Conservation (phyloP, 805 yeast genomes). For the Saccharomycopsis sp. region DNA sequence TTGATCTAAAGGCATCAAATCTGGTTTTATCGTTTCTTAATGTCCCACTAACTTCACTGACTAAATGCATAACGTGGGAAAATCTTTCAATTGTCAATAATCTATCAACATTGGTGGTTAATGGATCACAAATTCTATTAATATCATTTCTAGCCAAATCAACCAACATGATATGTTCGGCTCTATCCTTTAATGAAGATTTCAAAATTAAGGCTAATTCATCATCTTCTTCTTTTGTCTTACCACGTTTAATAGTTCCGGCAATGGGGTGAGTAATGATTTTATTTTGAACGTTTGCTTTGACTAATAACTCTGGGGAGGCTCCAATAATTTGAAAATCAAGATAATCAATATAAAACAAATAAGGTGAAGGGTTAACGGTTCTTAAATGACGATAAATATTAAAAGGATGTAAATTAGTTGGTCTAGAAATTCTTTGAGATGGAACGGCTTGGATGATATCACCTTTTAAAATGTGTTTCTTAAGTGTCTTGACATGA, state of each 20-base stretch:
- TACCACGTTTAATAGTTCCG: constrained; percentile 89
- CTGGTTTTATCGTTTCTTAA: constrained; percentile 75
- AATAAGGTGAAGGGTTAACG: constrained; percentile 95
- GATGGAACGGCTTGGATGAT: constrained; percentile 98
- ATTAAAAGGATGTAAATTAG: constrained; percentile 92
- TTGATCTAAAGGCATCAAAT: constrained; percentile 94
- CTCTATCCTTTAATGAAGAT: constrained; percentile 79
- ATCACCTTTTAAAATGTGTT: constrained; percentile 83
- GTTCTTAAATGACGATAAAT: constrained; percentile 89
- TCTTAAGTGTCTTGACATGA: constrained; percentile 65
- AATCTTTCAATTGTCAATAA: constrained; percentile 85
- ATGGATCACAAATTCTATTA: constrained; percentile 88
- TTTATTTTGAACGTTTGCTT: constrained; percentile 59
- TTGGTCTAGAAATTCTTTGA: constrained; percentile 91
- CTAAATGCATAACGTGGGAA: constrained; percentile 94
- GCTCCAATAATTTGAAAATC: constrained; percentile 97
- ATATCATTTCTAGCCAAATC: constrained; percentile 96
- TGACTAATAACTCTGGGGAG: constrained; percentile 88
- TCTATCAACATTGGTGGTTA: constrained; percentile 76
- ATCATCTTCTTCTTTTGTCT: constrained; percentile 87
- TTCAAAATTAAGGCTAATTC: constrained; percentile 62
- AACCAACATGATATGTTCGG: constrained; percentile 98
- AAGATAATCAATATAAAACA: constrained; percentile 84
- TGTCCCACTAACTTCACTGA: constrained; percentile 89
- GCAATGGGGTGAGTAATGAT: constrained; percentile 96